Percentiles rank a stretch among this genome's conserved stretches.
Conservation (phyloP, 192 early-diverging fungal genomes). For the Linnemannia hyalina region DNA sequence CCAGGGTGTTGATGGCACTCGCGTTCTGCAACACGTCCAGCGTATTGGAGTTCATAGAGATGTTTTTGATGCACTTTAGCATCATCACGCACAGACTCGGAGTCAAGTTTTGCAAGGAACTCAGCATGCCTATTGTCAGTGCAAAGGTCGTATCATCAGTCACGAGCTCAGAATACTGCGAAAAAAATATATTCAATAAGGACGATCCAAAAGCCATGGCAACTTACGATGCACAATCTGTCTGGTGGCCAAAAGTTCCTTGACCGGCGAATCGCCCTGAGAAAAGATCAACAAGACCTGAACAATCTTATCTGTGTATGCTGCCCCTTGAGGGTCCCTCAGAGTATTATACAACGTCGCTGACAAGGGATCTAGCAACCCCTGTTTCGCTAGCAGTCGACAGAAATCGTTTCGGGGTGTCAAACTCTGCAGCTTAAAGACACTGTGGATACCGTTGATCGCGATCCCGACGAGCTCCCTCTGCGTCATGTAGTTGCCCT, state of each 20-base stretch:
- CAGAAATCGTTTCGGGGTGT: constrained; percentile 72
- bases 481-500: constrained; percentile 60
- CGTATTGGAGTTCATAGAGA: constrained; percentile 71
- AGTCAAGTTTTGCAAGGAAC: constrained; percentile 56
- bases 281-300: constrained; percentile 69
- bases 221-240: constrained; percentile 58
- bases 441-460: constrained; percentile 63
- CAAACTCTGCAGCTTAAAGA: constrained; percentile 68
- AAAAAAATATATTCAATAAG: background rate
- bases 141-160: background rate
- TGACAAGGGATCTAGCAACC: constrained; percentile 64
- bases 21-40: constrained; percentile 63
- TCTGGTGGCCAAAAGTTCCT: constrained; percentile 61
- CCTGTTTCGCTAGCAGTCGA: constrained; percentile 64
- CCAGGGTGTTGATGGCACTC: constrained; percentile 62
- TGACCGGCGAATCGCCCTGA: constrained; percentile 65
- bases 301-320: constrained; percentile 62
- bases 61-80: constrained; percentile 73
- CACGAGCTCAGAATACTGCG: background rate
- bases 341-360: constrained; percentile 51
- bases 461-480: constrained; percentile 66
- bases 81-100: constrained; percentile 56
- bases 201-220: background rate
- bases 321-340: constrained; percentile 50
- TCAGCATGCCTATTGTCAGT: constrained; percentile 54